Evolutionary conservation across 2,329 filamentous ascomycete genomes (phyloP).

Genomic region (Colletotrichum liriopes): DNA sequence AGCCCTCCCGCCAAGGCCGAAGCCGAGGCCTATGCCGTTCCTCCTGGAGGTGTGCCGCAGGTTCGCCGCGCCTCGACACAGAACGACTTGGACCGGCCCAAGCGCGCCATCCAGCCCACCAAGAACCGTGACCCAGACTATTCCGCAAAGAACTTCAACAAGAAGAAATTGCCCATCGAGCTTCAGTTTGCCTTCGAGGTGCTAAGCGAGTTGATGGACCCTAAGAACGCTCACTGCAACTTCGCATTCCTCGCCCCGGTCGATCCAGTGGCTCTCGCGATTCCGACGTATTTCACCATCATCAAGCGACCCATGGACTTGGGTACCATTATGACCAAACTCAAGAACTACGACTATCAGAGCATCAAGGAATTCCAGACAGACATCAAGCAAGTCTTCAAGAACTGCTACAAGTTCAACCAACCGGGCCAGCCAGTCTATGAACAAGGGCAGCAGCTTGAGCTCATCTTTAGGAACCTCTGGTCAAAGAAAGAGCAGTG

Average conservation of each 20-base stretch:
- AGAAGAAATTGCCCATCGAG: slow-evolving; percentile 92
- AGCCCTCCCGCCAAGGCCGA: slow-evolving; percentile 53
- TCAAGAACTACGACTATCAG: slow-evolving; percentile 84
- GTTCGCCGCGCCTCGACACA: slow-evolving; percentile 89
- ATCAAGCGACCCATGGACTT: slow-evolving; percentile 99
- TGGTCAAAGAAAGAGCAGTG: slow-evolving; percentile 87
- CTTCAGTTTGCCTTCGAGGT: slow-evolving; percentile 91
- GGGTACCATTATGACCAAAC: slow-evolving; percentile 83
- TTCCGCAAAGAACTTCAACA: slow-evolving; percentile 82
- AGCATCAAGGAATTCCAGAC: slow-evolving; percentile 88
- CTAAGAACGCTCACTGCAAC: slow-evolving; percentile 78
- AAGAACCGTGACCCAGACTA: slow-evolving; percentile 95
- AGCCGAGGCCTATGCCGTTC: slow-evolving; percentile 77
- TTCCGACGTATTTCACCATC: slow-evolving; percentile 92
- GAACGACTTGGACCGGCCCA: slow-evolving; percentile 84
- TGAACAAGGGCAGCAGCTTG: slow-evolving; percentile 78
- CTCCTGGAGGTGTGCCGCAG: slow-evolving; percentile 82
- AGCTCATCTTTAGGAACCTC: slow-evolving; percentile 81
- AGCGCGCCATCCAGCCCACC: slow-evolving; percentile 93
- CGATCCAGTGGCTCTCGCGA: slow-evolving; percentile 93
- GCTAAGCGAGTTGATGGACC: slow-evolving; percentile 82
- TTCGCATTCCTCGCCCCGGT: slow-evolving; percentile 87
- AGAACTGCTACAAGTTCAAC: slow-evolving; percentile 95
- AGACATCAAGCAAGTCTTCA: slow-evolving; percentile 86
- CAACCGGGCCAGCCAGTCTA: slow-evolving; percentile 80